Conservation (phyloP, 164 flowering plant species). For the Paratinospora sagittata region DNA sequence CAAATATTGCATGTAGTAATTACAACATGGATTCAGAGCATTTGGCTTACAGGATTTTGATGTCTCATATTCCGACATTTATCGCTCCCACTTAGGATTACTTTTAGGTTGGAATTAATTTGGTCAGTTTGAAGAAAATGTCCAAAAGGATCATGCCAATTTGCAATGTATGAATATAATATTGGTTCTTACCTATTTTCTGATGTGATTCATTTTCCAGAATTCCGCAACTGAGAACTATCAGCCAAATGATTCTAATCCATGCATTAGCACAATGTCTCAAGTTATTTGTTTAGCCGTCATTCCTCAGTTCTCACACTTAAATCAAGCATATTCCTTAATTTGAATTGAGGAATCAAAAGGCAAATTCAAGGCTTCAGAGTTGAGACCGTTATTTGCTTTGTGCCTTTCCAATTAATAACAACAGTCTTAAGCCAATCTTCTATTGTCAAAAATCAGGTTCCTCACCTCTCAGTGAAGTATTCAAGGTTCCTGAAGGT, state of each 20-base stretch:
- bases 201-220: not conserved
- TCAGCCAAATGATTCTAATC: not conserved
- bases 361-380: not conserved
- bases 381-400: not conserved
- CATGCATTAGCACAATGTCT: not conserved
- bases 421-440: not conserved
- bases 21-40: too few relatives aligned
- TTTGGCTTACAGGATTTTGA: too few relatives aligned
- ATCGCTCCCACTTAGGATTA: too few relatives aligned
- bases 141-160: not conserved
- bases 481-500: constrained; percentile 30
- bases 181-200: not conserved
- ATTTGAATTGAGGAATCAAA: not conserved
- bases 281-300: not conserved
- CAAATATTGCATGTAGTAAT: too few relatives aligned
- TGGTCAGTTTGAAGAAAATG: not conserved
- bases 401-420: not conserved
- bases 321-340: not conserved
- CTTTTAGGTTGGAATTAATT: too few relatives aligned
- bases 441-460: constrained; percentile 24
- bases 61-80: too few relatives aligned
- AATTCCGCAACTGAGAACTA: not conserved
- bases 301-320: not conserved
- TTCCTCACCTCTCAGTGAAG: constrained; percentile 18
- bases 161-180: too few relatives aligned